These are phyloP conservation scores for Acanthamoeba royreba DNA, from an alignment of 208 protist species.

Conservation along the genomic window DNA sequence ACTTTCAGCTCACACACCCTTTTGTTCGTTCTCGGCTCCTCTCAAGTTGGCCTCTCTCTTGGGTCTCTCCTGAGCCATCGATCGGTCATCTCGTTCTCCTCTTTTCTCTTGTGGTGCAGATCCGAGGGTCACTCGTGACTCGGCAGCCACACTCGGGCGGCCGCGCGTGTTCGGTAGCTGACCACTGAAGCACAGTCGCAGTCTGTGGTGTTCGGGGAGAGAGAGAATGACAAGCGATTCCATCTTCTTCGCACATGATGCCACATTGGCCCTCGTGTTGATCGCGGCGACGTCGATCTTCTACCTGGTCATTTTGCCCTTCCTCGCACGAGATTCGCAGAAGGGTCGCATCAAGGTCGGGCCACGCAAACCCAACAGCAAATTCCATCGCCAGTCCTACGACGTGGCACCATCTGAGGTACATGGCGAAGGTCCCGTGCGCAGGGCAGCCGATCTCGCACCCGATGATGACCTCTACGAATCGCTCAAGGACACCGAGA, in stretches of 20 bases:
- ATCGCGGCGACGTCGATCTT: not conserved
- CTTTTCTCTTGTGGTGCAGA: not conserved
- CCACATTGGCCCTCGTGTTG: not conserved
- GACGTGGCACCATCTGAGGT: not conserved
- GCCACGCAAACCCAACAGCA: not conserved
- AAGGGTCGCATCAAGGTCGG: not conserved
- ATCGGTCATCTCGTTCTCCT: too few relatives aligned
- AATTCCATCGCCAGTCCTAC: not conserved
- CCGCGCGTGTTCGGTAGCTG: not conserved
- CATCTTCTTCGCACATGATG: not conserved
- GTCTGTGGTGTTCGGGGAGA: too few relatives aligned
- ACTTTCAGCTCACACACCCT: too few relatives aligned
- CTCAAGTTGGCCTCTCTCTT: too few relatives aligned
- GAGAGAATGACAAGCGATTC: too few relatives aligned
- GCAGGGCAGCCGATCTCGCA: not conserved
- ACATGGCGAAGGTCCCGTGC: not conserved
- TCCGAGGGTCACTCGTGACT: not conserved
- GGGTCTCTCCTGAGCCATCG: too few relatives aligned
- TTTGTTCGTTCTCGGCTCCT: too few relatives aligned
- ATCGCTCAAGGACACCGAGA: not conserved
- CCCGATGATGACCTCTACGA: not conserved
- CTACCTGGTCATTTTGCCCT: not conserved
- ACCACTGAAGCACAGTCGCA: too few relatives aligned
- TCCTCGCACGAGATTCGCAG: not conserved
- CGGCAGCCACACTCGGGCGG: not conserved